Evolutionary conservation across 202 grass and related monocot genomes (phyloP).

Genomic region (Bolboschoenoplectus hybrid): DNA sequence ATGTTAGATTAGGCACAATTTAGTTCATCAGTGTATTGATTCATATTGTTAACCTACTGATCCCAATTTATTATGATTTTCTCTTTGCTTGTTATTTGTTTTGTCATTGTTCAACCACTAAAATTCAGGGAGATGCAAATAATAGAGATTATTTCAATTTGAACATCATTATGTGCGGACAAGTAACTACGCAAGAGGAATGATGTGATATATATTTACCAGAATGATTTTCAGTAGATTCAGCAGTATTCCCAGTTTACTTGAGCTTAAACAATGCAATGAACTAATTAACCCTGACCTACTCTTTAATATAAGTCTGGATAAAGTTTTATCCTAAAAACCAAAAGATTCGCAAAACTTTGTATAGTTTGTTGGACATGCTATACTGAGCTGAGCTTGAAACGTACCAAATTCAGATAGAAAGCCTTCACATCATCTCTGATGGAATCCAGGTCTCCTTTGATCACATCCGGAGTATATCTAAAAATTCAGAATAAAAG

Average conservation of each 20-base stretch:
- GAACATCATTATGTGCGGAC: background rate
- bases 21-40: background rate
- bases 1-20: conserved; percentile 5
- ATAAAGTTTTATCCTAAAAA: background rate
- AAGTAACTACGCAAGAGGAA: background rate
- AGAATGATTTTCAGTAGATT: background rate
- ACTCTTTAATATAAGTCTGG: background rate
- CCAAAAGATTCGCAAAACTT: background rate
- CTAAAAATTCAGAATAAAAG: conserved; percentile 44
- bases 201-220: background rate
- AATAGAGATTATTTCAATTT: background rate
- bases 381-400: conserved; percentile 13
- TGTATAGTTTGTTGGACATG: background rate
- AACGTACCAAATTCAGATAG: conserved; percentile 79
- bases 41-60: background rate
- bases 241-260: background rate
- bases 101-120: background rate
- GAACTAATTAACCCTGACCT: background rate
- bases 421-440: conserved; percentile 80
- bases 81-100: background rate
- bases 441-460: conserved; percentile 93
- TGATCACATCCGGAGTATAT: conserved; percentile 84
- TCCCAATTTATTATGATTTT: background rate
- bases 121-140: background rate
- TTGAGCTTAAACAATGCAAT: background rate